Evolutionary conservation across 805 yeast genomes (phyloP), one percentile per base, ranked within the genome.

Genomic region (Spathaspora arborariae): DNA sequence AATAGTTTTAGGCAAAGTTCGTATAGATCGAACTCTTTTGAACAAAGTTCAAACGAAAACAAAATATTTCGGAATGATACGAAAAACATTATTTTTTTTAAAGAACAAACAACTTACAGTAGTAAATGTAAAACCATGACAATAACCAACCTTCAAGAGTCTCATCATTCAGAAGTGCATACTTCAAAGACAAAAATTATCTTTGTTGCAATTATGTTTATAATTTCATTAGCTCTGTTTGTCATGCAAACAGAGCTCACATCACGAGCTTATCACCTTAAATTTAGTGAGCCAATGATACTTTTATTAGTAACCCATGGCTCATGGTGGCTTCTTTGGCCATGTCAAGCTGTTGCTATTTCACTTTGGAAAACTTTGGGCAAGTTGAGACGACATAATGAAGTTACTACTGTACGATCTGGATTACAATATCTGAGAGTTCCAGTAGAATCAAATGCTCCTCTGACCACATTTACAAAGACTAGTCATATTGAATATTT

Each of bases 221-320:
- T 69, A 26, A 42, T 67, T 18, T 68, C 75, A 21, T 56, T 71
- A 48, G 56, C 78, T 6, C 57, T 90, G 2, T 89, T 89, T 64
- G 90, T 89, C 4, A 57, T 75, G 13, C 96, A 88, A 59, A 88
- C 96, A 0, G 96, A 88, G 60, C 70, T 83, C 49, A 87, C 95
- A 1, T 76, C 88, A 5, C 82, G 82, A 46, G 74, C 88, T 5
- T 84, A 87, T 58, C 68, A 72, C 24, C 59, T 69, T 6, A 76
- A 74, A 3, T 88, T 80, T 62, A 60, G 76, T 44, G 90, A 88
- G 57, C 96, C 96, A 0, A 70, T 87, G 19, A 62, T 88, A 20
- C 65, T 84, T 46, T 65, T 84, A n/a, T 63, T 74, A 45, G 64
- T 86, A 15, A 88, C 96, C 0, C 96, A 88, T 58, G 85, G 90